Evolutionary conservation across 169 alveolate genomes (phyloP).

Genomic region (Theileria parva): DNA sequence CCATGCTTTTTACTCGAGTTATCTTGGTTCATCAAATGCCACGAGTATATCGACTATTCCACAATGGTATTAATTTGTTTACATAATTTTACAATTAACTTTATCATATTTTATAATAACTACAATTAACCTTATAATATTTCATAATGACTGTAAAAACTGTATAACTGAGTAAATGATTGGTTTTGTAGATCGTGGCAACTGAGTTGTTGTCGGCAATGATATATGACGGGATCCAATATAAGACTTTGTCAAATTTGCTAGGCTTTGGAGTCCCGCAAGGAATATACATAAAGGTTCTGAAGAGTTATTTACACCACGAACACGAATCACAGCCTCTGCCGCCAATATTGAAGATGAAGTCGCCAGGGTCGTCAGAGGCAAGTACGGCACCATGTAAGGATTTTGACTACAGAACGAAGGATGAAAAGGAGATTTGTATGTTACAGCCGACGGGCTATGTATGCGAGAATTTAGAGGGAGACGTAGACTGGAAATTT

Average conservation of each 20-base stretch:
- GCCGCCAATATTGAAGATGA: conserved; percentile 29
- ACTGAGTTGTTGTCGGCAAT: conserved; percentile 61
- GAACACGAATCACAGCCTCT: conserved; percentile 33
- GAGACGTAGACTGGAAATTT: conserved; percentile 30
- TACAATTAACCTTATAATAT: too few relatives aligned
- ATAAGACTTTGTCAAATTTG: conserved; percentile 37
- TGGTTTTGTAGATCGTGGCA: conserved; percentile 14
- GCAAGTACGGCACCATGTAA: conserved; percentile 2
- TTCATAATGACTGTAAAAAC: too few relatives aligned
- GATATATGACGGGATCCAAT: conserved; percentile 68
- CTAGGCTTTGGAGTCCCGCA: conserved; percentile 55
- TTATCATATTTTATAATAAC: too few relatives aligned
- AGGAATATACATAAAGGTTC: conserved; percentile 61
- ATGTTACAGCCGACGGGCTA: conserved; percentile 18
- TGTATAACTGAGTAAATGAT: too few relatives aligned
- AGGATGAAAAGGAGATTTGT: conserved; percentile 23
- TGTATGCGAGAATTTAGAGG: neutral
- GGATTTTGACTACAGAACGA: conserved; percentile 15
- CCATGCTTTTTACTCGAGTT: conserved; percentile 64
- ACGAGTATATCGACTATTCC: conserved; percentile 32
- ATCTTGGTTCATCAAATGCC: conserved; percentile 40
- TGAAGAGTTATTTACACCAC: conserved; percentile 51
- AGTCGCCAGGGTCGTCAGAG: conserved; percentile 9
- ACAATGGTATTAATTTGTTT: conserved; percentile 36
- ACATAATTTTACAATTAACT: too few relatives aligned